Conservation (phyloP, 1,284 basidiomycete species). For the Apiotrichum akiyoshidainum region DNA sequence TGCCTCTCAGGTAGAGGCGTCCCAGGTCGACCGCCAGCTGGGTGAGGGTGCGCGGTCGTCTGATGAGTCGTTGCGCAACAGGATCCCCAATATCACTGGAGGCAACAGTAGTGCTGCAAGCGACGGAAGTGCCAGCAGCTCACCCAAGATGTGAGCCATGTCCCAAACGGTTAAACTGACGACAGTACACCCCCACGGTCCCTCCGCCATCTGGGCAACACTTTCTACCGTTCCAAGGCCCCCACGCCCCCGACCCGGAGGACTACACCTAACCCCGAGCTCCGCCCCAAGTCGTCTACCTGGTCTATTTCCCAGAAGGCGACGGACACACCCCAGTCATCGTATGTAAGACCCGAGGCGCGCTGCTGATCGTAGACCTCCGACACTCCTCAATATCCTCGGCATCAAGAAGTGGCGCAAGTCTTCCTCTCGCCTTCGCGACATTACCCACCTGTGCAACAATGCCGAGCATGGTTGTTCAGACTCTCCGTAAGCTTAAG, state of each 20-base stretch:
- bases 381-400: not conserved
- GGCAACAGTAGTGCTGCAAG: too few relatives aligned
- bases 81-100: too few relatives aligned
- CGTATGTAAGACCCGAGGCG: not conserved
- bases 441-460: not conserved
- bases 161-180: not conserved
- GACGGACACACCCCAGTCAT: not conserved
- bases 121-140: not conserved
- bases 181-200: not conserved
- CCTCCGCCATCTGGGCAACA: not conserved
- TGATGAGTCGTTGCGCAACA: too few relatives aligned
- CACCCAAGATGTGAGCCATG: not conserved
- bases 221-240: not conserved
- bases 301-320: not conserved
- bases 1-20: too few relatives aligned
- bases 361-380: not conserved
- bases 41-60: too few relatives aligned
- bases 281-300: not conserved
- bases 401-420: not conserved
- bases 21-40: too few relatives aligned
- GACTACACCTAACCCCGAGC: not conserved
- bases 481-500: too few relatives aligned
- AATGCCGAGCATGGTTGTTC: not conserved
- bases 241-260: not conserved
- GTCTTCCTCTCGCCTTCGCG: not conserved